These are phyloP conservation scores for Talaromyces wortmannii DNA, from an alignment of 495 filamentous ascomycete genomes.

Conservation along the genomic window DNA sequence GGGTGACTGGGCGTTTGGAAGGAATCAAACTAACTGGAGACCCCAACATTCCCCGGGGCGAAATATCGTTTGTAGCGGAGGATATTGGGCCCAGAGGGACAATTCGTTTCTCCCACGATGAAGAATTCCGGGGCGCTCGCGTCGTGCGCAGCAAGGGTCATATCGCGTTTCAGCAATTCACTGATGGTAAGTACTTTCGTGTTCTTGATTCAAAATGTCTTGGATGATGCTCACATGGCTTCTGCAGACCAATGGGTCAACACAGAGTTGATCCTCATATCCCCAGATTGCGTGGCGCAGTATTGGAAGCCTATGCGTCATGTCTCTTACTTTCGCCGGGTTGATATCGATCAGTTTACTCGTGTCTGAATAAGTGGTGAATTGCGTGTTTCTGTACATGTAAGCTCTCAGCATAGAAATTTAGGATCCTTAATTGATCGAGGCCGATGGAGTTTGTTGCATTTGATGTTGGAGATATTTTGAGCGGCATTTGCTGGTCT, in stretches of 20 bases:
- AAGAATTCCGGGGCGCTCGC: constrained; percentile 63
- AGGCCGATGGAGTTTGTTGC: too few relatives aligned
- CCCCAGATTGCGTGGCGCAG: constrained; percentile 69
- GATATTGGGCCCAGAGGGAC: constrained; percentile 63
- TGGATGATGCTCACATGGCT: background rate
- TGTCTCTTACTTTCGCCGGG: constrained; percentile 72
- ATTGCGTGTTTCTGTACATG: background rate
- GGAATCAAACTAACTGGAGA: constrained; percentile 91
- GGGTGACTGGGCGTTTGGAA: constrained; percentile 55
- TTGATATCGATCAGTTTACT: constrained; percentile 58
- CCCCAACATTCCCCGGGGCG: constrained; percentile 77
- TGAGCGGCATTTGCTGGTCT: too few relatives aligned
- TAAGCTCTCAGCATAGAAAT: too few relatives aligned
- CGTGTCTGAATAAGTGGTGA: background rate
- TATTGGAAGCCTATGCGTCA: constrained; percentile 77
- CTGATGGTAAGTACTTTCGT: constrained; percentile 48
- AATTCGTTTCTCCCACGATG: constrained; percentile 54
- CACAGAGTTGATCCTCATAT: constrained; percentile 72
- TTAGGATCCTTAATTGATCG: too few relatives aligned
- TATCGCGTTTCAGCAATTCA: constrained; percentile 64
- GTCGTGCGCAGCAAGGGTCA: constrained; percentile 74
- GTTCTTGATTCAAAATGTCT: background rate
- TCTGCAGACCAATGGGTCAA: constrained; percentile 62
- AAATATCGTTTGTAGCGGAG: constrained; percentile 69
- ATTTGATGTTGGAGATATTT: too few relatives aligned